Percentiles rank a stretch among this genome's conserved stretches.
phyloP scores from a whole-genome alignment of 805 yeast species.

The Candida qinlingensis region DNA sequence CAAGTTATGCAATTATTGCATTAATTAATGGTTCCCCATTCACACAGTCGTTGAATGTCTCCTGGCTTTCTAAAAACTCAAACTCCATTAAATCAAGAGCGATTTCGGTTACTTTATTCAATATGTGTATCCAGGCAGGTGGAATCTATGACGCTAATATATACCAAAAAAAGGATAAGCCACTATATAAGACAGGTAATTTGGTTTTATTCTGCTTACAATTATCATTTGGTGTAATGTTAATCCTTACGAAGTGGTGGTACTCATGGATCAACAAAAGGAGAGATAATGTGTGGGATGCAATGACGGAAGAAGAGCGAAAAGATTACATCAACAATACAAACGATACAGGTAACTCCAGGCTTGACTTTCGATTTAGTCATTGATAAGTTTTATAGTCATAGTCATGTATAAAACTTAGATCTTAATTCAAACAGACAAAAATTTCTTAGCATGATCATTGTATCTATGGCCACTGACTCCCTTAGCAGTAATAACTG shows the following conservation, averaged over 20 bases:
- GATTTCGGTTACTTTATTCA: slow-evolving; percentile 59
- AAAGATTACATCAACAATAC: no score
- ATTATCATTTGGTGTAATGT: no score
- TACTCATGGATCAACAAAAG: no score
- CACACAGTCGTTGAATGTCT: slow-evolving; percentile 49
- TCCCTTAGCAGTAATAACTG: slow-evolving; percentile 35
- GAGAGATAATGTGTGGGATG: no score
- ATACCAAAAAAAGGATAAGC: slow-evolving; percentile 52
- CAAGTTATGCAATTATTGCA: slow-evolving; percentile 34
- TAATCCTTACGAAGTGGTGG: no score
- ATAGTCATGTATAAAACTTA: no score
- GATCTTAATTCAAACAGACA: slow-evolving; percentile 3
- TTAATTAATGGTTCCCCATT: slow-evolving; percentile 39
- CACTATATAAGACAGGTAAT: slow-evolving; percentile 58
- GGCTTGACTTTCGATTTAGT: no score
- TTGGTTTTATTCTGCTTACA: slow-evolving; percentile 10
- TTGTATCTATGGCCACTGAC: slow-evolving; percentile 57
- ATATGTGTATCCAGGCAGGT: slow-evolving; percentile 59
- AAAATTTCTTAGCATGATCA: slow-evolving; percentile 18
- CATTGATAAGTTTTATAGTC: no score
- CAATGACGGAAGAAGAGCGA: no score
- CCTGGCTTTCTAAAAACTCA: slow-evolving; percentile 60
- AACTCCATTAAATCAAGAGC: slow-evolving; percentile 60
- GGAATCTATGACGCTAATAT: slow-evolving; percentile 49
- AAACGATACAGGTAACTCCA: no score